Evolutionary conservation across 192 early-diverging fungal species (phyloP), one percentile per base, ranked within the genome.

Genomic region (Coemansia guatemalensis): DNA sequence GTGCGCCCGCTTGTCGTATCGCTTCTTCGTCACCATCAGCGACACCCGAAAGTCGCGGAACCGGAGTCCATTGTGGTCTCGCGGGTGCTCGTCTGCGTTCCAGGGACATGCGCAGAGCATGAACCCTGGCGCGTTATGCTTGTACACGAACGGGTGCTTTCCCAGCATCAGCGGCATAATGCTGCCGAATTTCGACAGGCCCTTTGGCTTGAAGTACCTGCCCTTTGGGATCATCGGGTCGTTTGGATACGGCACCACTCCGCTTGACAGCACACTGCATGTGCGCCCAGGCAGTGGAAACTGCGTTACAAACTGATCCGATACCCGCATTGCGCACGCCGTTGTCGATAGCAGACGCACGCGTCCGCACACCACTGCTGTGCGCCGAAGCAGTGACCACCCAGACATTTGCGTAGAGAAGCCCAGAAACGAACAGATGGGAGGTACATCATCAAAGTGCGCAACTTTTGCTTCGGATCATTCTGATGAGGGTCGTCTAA

Each of bases 151-250:
- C 52, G 51, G 39, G 32, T 52, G 29, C 30, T 30, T 14, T 1
- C 18, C 8, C 44, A 73, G 56, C 35, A 79, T 48, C 30, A 60
- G 49, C 0, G 53, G 8, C 7, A 79, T 35, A 2, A 44, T 47
- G 1, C 22, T n/a, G 33, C 52, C 22, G 8, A 12, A n/a, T 0
- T 61, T 56, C 0, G 60, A 62, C 9, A 79, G 56, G 0, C 76
- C 76, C 17, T 57, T 68, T 5, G 76, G 76, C 64, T 79, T 79
- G 41, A 73, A 73, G 62, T 79, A 79, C 61, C 58, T 64, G 59
- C 22, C 56, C 14, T 29, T 55, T 0, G 76, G 71, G 4, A 79
- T 33, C 76, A 79, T 79, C 51, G 76, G 76, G 64, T 79, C 76
- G 55, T 79, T 79, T 20, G 68, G 59, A 32, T 63, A 62, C 4